Conservation (phyloP, 805 yeast species). For the Kodamaea kaohsiungensis region DNA sequence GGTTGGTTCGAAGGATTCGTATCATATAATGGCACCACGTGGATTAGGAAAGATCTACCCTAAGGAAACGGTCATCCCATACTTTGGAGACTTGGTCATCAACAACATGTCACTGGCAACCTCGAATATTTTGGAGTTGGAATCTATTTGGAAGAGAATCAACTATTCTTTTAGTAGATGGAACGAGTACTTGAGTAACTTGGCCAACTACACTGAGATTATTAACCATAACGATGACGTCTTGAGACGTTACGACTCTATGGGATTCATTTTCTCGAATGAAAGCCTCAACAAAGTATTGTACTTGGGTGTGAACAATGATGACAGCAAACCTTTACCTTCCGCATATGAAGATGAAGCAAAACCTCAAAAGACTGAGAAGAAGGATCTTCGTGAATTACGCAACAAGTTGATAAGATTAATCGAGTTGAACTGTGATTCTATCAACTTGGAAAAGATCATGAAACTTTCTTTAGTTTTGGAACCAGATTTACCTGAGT, state of each 20-base stretch:
- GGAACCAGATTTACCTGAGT: slow-evolving; percentile 60
- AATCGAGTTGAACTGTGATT: slow-evolving; percentile 43
- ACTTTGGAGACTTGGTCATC: slow-evolving; percentile 82
- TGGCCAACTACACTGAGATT: slow-evolving; percentile 44
- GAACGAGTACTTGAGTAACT: slow-evolving; percentile 64
- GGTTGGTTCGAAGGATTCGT: slow-evolving; percentile 42
- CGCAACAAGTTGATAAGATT: slow-evolving; percentile 41
- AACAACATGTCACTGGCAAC: slow-evolving; percentile 28
- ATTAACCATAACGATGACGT: slow-evolving; percentile 43
- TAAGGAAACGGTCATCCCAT: slow-evolving; percentile 80
- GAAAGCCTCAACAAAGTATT: slow-evolving; percentile 45
- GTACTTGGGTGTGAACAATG: slow-evolving; percentile 40
- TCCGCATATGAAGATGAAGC: slow-evolving; percentile 15
- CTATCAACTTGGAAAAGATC: slow-evolving; percentile 51
- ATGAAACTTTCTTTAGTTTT: slow-evolving; percentile 63
- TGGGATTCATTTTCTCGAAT: slow-evolving; percentile 46
- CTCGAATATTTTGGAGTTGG: slow-evolving; percentile 52
- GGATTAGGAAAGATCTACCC: slow-evolving; percentile 79
- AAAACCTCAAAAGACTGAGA: slow-evolving; percentile 3
- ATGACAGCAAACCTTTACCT: slow-evolving; percentile 23
- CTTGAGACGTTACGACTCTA: slow-evolving; percentile 37
- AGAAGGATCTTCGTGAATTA: slow-evolving; percentile 3
- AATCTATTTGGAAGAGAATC: slow-evolving; percentile 65
- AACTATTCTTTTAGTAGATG: slow-evolving; percentile 77
- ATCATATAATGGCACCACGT: slow-evolving; percentile 81